These are phyloP conservation scores for Verticillium nubilum DNA, from an alignment of 2,329 filamentous ascomycete genomes.

Conservation along the genomic window DNA sequence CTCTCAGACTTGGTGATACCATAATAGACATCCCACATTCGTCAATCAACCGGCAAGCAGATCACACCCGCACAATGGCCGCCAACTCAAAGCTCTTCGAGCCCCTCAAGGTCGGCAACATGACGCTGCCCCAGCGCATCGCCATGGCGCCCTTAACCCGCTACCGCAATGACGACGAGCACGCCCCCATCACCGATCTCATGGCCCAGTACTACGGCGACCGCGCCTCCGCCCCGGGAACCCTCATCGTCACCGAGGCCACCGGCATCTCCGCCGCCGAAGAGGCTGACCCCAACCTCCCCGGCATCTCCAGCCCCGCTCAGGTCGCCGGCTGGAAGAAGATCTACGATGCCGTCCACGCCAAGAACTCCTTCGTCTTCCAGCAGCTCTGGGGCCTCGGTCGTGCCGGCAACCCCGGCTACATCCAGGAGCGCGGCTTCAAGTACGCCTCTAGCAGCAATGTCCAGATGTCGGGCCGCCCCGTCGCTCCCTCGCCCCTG, in stretches of 20 bases:
- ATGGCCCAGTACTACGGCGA: slow-evolving; percentile 23
- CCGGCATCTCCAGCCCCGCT: slow-evolving; percentile 36
- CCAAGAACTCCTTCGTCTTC: slow-evolving; percentile 20
- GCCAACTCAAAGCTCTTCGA: slow-evolving; percentile 29
- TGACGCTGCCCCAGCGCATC: slow-evolving; percentile 36
- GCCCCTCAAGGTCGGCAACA: slow-evolving; percentile 34
- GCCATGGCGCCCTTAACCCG: slow-evolving; percentile 55
- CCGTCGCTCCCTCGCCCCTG: background rate
- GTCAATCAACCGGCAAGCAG: background rate
- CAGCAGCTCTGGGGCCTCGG: slow-evolving; percentile 14
- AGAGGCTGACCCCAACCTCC: slow-evolving; percentile 18
- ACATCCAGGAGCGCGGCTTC: slow-evolving; percentile 14
- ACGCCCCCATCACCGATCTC: slow-evolving; percentile 17
- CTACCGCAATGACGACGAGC: slow-evolving; percentile 38
- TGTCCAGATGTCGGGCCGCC: slow-evolving; percentile 16
- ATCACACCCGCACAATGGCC: slow-evolving; percentile 6
- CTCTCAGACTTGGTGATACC: no score
- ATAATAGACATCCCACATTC: background rate
- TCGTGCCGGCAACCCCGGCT: slow-evolving; percentile 10
- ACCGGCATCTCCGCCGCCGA: slow-evolving; percentile 19
- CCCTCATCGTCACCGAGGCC: slow-evolving; percentile 23
- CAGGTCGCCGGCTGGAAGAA: slow-evolving; percentile 21
- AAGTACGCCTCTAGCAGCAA: slow-evolving; percentile 20
- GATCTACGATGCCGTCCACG: slow-evolving; percentile 20
- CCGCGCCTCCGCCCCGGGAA: slow-evolving; percentile 36